These are phyloP conservation scores for Stephania cephalantha DNA, from an alignment of 164 flowering plant species.

Conservation along the genomic window DNA sequence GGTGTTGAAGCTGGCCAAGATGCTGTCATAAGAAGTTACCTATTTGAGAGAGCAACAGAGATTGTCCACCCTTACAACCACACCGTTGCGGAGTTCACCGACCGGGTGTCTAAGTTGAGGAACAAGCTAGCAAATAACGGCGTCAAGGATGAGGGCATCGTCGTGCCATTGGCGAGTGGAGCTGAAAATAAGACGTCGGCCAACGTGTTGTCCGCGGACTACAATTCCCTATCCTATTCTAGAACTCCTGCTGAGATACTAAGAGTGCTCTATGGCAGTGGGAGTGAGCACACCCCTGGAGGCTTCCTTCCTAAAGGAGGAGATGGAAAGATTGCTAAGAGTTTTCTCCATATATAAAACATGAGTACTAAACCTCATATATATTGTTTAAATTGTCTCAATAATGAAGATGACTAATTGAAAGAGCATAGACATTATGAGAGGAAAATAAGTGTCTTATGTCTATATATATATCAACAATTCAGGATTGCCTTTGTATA, in stretches of 20 bases:
- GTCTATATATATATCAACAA: too few species aligned
- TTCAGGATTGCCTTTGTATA: too few species aligned
- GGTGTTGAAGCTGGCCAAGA: slow-evolving; percentile 16
- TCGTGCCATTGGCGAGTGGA: slow-evolving; percentile 8
- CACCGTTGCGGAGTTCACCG: slow-evolving; percentile 13
- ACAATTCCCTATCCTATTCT: not conserved
- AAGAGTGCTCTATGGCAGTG: slow-evolving; percentile 7
- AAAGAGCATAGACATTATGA: too few species aligned
- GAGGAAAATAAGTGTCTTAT: too few species aligned
- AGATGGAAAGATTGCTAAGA: slow-evolving; percentile 13
- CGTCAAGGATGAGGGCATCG: slow-evolving; percentile 11
- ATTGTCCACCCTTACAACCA: slow-evolving; percentile 14
- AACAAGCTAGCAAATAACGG: slow-evolving; percentile 12
- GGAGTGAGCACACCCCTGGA: slow-evolving; percentile 12
- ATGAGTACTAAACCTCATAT: not conserved
- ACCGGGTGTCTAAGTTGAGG: slow-evolving; percentile 1
- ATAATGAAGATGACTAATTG: too few species aligned
- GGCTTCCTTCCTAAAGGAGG: slow-evolving; percentile 12
- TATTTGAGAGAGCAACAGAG: slow-evolving; percentile 5
- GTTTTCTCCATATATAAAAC: not conserved
- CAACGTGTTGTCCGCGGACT: slow-evolving; percentile 14
- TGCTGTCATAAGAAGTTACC: slow-evolving; percentile 13
- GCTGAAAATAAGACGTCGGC: slow-evolving; percentile 9
- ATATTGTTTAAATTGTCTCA: not conserved
- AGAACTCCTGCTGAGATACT: slow-evolving; percentile 13